phyloP scores from a whole-genome alignment of 139 green algal species.

The Raphidocelis subcapitata region DNA sequence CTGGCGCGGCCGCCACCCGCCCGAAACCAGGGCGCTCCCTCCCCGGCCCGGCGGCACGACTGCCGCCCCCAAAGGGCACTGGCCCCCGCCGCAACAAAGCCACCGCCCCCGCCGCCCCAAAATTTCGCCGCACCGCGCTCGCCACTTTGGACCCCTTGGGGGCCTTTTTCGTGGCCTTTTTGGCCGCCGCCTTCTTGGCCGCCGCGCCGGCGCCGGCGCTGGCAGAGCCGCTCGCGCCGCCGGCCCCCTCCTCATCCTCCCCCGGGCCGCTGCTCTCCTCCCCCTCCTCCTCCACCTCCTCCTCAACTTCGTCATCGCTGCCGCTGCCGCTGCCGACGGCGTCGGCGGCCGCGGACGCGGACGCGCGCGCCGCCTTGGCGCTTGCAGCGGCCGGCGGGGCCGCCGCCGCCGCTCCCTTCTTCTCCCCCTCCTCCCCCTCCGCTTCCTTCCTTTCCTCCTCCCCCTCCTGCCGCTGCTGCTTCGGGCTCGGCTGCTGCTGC shows the following conservation, averaged over 20 bases:
- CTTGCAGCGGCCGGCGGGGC: not conserved
- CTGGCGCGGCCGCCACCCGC: not conserved
- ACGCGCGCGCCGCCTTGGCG: not conserved
- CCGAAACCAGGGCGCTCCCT: no score
- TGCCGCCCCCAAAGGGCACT: not conserved
- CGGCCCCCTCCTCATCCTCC: constrained; percentile 1
- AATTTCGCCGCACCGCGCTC: not conserved
- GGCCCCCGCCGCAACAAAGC: not conserved
- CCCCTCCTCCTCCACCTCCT: not conserved
- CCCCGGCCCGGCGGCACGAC: not conserved
- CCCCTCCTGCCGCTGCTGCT: no score
- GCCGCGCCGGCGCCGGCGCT: not conserved
- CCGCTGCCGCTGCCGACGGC: not conserved
- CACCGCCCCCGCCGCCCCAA: no score
- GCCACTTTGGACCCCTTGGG: not conserved
- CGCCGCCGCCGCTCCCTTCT: not conserved
- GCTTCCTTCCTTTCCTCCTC: no score
- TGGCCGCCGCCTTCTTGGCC: constrained; percentile 6
- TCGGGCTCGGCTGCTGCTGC: no score
- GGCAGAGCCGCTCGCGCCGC: not conserved
- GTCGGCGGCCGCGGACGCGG: not conserved
- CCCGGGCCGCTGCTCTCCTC: not conserved
- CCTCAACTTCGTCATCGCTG: constrained; percentile 1
- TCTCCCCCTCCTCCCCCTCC: no score
- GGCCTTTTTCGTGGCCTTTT: not conserved